Percentiles rank a stretch among this genome's conserved stretches.
Evolutionary conservation across 345 rosid species (phyloP).

Genomic region (Dipteronia sinensis): DNA sequence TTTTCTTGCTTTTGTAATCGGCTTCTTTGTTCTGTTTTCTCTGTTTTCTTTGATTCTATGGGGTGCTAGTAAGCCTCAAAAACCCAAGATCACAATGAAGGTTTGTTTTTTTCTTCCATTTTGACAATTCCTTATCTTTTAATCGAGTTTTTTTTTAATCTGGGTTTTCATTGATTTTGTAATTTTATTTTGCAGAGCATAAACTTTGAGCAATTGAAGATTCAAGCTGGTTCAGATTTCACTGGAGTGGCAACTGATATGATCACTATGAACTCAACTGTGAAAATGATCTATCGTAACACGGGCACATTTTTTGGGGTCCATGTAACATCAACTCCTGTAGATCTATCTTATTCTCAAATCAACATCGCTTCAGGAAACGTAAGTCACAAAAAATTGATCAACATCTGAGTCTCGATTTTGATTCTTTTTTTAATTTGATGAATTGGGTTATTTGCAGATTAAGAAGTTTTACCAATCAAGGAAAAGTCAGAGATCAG

Average conservation of each 20-base stretch:
- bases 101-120: slow-evolving; percentile 28
- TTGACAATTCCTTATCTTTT: neutral
- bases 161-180: slow-evolving; percentile 7
- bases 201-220: slow-evolving; percentile 64
- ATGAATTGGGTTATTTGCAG: slow-evolving; percentile 43
- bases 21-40: slow-evolving; percentile 83
- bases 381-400: slow-evolving; percentile 42
- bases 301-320: slow-evolving; percentile 95
- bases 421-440: neutral
- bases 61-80: slow-evolving; percentile 86
- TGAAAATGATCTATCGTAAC: slow-evolving; percentile 75
- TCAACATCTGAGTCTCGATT: neutral
- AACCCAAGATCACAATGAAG: slow-evolving; percentile 85
- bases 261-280: slow-evolving; percentile 80
- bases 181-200: slow-evolving; percentile 53
- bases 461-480: slow-evolving; percentile 75
- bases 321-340: slow-evolving; percentile 75
- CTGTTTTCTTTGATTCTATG: slow-evolving; percentile 82
- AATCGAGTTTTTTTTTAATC: neutral
- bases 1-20: slow-evolving; percentile 70
- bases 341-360: slow-evolving; percentile 68
- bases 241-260: slow-evolving; percentile 89
- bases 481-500: slow-evolving; percentile 74
- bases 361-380: slow-evolving; percentile 76
- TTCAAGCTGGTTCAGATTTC: slow-evolving; percentile 94